phyloP scores from a whole-genome alignment of 2,329 filamentous ascomycete species.

The Balansia obtecta region DNA sequence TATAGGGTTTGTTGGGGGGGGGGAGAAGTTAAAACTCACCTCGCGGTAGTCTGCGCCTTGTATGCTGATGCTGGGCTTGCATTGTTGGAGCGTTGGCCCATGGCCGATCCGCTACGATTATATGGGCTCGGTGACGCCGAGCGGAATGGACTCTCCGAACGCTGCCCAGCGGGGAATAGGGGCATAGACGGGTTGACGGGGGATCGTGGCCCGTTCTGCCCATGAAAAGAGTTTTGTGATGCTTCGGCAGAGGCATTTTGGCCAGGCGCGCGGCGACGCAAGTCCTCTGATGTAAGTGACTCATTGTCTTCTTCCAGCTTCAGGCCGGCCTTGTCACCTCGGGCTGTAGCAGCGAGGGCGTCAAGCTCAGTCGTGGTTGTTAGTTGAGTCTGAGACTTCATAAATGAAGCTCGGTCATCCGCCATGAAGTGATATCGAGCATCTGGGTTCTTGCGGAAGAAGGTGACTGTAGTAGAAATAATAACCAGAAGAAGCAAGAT shows the following conservation, averaged over 20 bases:
- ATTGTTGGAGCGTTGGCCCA: constrained; percentile 18
- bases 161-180: constrained; percentile 27
- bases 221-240: constrained; percentile 20
- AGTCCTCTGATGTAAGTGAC: constrained; percentile 25
- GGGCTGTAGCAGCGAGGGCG: constrained; percentile 75
- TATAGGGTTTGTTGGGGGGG: no score
- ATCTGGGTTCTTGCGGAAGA: constrained; percentile 88
- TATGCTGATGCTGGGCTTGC: constrained; percentile 20
- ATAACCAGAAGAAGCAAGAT: constrained; percentile 71
- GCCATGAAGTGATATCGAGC: constrained; percentile 93
- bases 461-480: constrained; percentile 49
- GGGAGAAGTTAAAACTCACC: constrained; percentile 15
- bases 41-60: constrained; percentile 26
- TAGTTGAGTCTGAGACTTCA: constrained; percentile 85
- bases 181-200: constrained; percentile 31
- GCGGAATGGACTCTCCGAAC: constrained; percentile 24
- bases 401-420: constrained; percentile 91
- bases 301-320: constrained; percentile 31
- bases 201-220: constrained; percentile 14
- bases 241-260: constrained; percentile 13
- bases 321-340: constrained; percentile 59
- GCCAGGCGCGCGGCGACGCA: constrained; percentile 23
- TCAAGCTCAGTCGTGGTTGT: constrained; percentile 72
- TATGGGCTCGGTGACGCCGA: constrained; percentile 23
- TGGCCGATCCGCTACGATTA: constrained; percentile 8